Evolutionary conservation across 2,329 filamentous ascomycete genomes (phyloP).

Genomic region (Stachybotrys chartarum): DNA sequence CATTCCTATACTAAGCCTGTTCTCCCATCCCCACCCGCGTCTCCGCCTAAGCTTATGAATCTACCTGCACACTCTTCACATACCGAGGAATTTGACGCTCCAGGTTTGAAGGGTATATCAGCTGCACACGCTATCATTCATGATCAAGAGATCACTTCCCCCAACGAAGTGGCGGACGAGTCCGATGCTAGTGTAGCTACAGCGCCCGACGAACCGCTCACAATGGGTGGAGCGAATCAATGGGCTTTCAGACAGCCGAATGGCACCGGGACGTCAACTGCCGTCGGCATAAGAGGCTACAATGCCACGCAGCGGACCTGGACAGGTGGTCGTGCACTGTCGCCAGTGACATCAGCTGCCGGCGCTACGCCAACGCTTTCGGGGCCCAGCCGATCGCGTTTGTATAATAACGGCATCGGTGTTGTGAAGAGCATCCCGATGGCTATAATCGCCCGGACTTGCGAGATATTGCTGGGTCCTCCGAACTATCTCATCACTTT

Average conservation of each 20-base stretch:
- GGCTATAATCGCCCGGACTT: slow-evolving; percentile 69
- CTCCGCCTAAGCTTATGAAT: slow-evolving; percentile 27
- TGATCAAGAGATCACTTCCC: slow-evolving; percentile 12
- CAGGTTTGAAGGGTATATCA: too few species aligned
- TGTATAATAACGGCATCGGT: slow-evolving; percentile 12
- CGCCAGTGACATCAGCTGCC: background rate
- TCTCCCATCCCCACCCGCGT: slow-evolving; percentile 36
- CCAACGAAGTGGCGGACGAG: slow-evolving; percentile 13
- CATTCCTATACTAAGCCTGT: slow-evolving; percentile 30
- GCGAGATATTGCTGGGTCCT: slow-evolving; percentile 70
- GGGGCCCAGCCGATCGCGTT: background rate
- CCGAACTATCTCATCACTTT: slow-evolving; percentile 70
- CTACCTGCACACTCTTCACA: slow-evolving; percentile 12
- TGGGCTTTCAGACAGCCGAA: background rate
- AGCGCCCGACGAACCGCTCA: slow-evolving; percentile 8
- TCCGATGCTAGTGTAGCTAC: slow-evolving; percentile 18
- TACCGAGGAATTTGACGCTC: too few species aligned
- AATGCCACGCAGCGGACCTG: background rate
- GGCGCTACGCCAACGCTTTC: background rate
- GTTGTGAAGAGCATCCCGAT: slow-evolving; percentile 21
- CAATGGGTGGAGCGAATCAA: background rate
- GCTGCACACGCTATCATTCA: too few species aligned
- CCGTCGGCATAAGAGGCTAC: background rate
- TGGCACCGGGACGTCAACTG: background rate
- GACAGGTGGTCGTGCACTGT: background rate